Evolutionary conservation across 78 protist genomes (phyloP).

Genomic region (Planoprotostelium fungivorum): DNA sequence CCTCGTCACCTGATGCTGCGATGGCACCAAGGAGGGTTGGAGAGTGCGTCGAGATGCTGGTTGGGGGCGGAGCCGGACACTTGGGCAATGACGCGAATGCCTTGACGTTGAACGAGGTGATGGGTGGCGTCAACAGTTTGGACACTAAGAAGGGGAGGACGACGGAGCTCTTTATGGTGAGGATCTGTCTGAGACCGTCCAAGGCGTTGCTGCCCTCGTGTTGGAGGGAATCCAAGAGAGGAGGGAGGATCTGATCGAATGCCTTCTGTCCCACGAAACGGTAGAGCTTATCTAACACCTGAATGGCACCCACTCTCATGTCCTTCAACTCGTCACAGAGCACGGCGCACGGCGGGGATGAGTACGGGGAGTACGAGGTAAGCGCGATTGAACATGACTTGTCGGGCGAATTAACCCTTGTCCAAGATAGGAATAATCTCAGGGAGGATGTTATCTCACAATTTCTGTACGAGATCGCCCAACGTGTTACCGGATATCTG

Average conservation of each 20-base stretch:
- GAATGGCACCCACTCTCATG: constrained; percentile 71
- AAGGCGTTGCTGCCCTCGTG: constrained; percentile 23
- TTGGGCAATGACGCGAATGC: constrained; percentile 70
- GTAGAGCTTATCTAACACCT: constrained; percentile 61
- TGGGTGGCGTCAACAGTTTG: constrained; percentile 48
- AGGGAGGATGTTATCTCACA: constrained; percentile 77
- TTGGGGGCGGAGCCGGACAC: too few species aligned
- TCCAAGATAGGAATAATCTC: constrained; percentile 72
- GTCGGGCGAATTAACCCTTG: constrained; percentile 15
- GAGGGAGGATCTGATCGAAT: constrained; percentile 68
- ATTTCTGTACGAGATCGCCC: constrained; percentile 83
- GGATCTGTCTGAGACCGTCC: constrained; percentile 73
- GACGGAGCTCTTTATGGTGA: constrained; percentile 23
- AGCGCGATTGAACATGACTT: constrained; percentile 66
- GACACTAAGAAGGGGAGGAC: constrained; percentile 76
- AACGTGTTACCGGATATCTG: constrained; percentile 72
- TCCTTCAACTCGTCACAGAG: too few species aligned
- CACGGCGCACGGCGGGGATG: too few species aligned
- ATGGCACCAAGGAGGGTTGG: too few species aligned
- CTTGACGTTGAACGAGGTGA: constrained; percentile 41
- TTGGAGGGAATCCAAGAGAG: constrained; percentile 47
- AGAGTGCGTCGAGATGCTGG: too few species aligned
- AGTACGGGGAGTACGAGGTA: constrained; percentile 83
- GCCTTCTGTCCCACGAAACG: constrained; percentile 36
- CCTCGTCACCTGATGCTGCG: too few species aligned